Evolutionary conservation across 345 rosid genomes (phyloP).

Genomic region (Turritis glabra): DNA sequence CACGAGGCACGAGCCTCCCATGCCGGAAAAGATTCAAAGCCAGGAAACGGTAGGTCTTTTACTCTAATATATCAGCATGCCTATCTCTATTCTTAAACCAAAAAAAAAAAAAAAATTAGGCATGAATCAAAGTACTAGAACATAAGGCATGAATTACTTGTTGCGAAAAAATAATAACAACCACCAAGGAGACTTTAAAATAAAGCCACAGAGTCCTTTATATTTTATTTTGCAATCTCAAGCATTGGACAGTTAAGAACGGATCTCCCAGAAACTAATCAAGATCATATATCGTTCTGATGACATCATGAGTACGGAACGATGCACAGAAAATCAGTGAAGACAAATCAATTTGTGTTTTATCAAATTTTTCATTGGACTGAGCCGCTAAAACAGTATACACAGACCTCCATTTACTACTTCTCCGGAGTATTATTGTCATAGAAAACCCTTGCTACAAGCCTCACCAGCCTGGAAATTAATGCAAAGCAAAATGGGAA

Average conservation of each 20-base stretch:
- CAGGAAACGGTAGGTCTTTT: background rate
- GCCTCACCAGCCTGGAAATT: conserved; percentile 62
- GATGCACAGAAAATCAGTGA: background rate
- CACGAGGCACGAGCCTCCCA: background rate
- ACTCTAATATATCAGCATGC: background rate
- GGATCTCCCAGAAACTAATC: background rate
- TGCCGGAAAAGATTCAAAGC: background rate
- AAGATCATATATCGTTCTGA: background rate
- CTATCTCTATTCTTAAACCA: too few species aligned
- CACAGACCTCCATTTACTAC: background rate
- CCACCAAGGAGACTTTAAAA: too few species aligned
- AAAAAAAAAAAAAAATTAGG: too few species aligned
- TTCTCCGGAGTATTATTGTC: conserved; percentile 60
- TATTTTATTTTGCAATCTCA: background rate
- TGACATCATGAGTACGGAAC: background rate
- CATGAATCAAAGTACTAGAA: too few species aligned
- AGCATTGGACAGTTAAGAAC: background rate
- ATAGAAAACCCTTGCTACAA: conserved; percentile 75
- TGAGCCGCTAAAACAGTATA: background rate
- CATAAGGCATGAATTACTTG: too few species aligned
- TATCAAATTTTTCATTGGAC: background rate
- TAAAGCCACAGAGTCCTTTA: background rate
- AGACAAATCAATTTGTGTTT: background rate
- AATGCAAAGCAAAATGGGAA: background rate
- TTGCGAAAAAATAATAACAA: too few species aligned